Conservation (phyloP, 768 basidiomycete species). For the Naganishia kalamii region DNA sequence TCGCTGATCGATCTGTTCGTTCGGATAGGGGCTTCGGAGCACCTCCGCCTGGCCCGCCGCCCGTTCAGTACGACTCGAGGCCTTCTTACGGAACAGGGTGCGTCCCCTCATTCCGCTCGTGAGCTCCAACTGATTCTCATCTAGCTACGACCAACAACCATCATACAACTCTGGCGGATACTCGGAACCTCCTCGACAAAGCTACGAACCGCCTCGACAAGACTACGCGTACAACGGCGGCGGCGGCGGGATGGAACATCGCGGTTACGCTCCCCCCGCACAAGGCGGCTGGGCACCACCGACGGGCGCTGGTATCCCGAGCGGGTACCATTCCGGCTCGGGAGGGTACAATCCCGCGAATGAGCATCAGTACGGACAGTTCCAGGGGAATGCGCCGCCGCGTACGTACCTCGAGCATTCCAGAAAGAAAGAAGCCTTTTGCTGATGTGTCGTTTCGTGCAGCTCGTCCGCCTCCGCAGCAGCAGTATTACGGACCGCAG, state of each 20-base stretch:
- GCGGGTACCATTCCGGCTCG: conserved; percentile 12
- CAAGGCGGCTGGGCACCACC: conserved; percentile 14
- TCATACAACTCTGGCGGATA: background rate
- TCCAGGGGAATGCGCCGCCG: conserved; percentile 1
- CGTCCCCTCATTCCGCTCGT: background rate
- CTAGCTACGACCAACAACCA: conserved; percentile 6
- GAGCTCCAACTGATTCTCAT: background rate
- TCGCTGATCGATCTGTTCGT: background rate
- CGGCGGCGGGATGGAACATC: background rate
- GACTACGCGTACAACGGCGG: conserved; percentile 12
- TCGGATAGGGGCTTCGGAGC: conserved; percentile 2
- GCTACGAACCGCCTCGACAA: conserved; percentile 11
- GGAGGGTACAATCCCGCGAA: background rate
- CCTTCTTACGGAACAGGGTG: background rate
- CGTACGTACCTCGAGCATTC: background rate
- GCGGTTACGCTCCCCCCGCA: background rate
- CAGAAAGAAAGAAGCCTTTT: too few species aligned
- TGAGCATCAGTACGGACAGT: conserved; percentile 1
- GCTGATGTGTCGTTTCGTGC: conserved; percentile 28
- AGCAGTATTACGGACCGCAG: conserved; percentile 63
- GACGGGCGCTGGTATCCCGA: conserved; percentile 11
- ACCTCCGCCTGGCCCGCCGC: conserved; percentile 3
- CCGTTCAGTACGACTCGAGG: background rate
- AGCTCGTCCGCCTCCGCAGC: conserved; percentile 48
- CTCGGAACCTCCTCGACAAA: conserved; percentile 8